A percentile compares a stretch with the other conserved stretches of the same genome.
Conservation (phyloP, 208 protist genomes). For the Leishmania tarentolae region DNA sequence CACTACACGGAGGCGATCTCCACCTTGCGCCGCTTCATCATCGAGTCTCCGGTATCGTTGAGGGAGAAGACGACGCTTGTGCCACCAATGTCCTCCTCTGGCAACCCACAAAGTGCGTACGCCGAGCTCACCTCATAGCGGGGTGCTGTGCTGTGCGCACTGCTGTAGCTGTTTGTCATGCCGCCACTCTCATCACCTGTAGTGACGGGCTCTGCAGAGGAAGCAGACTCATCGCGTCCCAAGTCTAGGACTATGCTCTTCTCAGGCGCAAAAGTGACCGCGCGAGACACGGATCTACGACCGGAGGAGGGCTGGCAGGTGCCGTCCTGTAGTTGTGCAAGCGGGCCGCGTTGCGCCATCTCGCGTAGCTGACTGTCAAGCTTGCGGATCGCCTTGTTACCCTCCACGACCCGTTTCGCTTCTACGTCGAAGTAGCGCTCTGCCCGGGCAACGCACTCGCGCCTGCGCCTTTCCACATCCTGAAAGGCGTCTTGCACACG, state of each 20-base stretch:
- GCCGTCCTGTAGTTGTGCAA: slow-evolving; percentile 34
- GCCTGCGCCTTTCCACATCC: slow-evolving; percentile 50
- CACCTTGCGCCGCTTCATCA: slow-evolving; percentile 43
- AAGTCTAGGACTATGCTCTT: slow-evolving; percentile 67
- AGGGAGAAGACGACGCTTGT: slow-evolving; percentile 59
- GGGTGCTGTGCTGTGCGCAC: slow-evolving; percentile 3
- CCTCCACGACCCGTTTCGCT: slow-evolving; percentile 47
- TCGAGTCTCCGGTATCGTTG: slow-evolving; percentile 30
- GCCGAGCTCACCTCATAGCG: not conserved
- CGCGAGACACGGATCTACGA: slow-evolving; percentile 35
- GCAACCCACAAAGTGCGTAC: not conserved
- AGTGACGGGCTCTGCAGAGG: slow-evolving; percentile 13
- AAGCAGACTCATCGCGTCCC: slow-evolving; percentile 26
- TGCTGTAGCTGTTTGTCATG: slow-evolving; percentile 34
- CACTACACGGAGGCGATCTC: slow-evolving; percentile 22
- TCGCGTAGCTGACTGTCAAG: slow-evolving; percentile 52
- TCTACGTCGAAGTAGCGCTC: slow-evolving; percentile 77
- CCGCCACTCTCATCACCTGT: slow-evolving; percentile 6
- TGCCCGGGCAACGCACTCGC: slow-evolving; percentile 33
- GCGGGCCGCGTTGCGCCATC: slow-evolving; percentile 37
- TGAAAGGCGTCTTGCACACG: slow-evolving; percentile 43
- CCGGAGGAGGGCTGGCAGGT: slow-evolving; percentile 3
- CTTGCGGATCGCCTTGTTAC: slow-evolving; percentile 34
- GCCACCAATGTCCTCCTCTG: slow-evolving; percentile 53
- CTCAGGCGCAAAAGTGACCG: slow-evolving; percentile 50